phyloP scores from a whole-genome alignment of 1,284 basidiomycete species.

The Tetrapyrgos nigripes region DNA sequence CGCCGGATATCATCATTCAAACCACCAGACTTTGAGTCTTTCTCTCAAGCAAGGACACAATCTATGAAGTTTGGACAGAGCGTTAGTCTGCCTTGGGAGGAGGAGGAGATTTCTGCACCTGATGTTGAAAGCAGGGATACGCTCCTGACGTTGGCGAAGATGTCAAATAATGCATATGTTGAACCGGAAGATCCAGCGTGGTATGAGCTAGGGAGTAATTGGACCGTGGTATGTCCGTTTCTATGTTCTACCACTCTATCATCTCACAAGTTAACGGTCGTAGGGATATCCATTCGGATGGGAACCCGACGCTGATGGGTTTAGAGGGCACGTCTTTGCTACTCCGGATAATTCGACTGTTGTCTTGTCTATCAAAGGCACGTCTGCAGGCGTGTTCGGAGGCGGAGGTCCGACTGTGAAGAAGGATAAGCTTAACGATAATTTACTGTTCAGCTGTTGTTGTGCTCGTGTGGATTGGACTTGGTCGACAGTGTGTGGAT shows the following conservation, averaged over 20 bases:
- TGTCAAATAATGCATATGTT: slow-evolving; percentile 93
- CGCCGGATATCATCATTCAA: slow-evolving; percentile 48
- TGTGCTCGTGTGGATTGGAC: slow-evolving; percentile 95
- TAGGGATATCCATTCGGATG: slow-evolving; percentile 91
- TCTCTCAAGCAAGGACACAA: slow-evolving; percentile 53
- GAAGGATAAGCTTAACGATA: slow-evolving; percentile 96
- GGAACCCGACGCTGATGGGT: slow-evolving; percentile 87
- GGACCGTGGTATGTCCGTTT: slow-evolving; percentile 62
- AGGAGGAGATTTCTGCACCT: slow-evolving; percentile 66
- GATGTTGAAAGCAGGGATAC: slow-evolving; percentile 82
- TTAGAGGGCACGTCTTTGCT: slow-evolving; percentile 92
- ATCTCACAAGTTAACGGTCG: background rate
- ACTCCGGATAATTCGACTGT: slow-evolving; percentile 86
- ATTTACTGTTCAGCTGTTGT: slow-evolving; percentile 97
- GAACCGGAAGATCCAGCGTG: slow-evolving; percentile 66
- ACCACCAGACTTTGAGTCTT: slow-evolving; percentile 59
- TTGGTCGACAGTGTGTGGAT: slow-evolving; percentile 96
- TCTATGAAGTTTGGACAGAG: slow-evolving; percentile 58
- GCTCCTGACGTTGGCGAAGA: slow-evolving; percentile 87
- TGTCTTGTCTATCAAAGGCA: slow-evolving; percentile 94
- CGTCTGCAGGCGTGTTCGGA: slow-evolving; percentile 82
- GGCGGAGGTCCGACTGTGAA: slow-evolving; percentile 85
- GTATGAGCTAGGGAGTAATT: slow-evolving; percentile 77
- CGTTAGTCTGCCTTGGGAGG: slow-evolving; percentile 61
- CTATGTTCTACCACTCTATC: background rate